A percentile compares a stretch with the other conserved stretches of the same genome.
phyloP scores from a whole-genome alignment of 257 asterid genomes.

The Capsicum baccatum region DNA sequence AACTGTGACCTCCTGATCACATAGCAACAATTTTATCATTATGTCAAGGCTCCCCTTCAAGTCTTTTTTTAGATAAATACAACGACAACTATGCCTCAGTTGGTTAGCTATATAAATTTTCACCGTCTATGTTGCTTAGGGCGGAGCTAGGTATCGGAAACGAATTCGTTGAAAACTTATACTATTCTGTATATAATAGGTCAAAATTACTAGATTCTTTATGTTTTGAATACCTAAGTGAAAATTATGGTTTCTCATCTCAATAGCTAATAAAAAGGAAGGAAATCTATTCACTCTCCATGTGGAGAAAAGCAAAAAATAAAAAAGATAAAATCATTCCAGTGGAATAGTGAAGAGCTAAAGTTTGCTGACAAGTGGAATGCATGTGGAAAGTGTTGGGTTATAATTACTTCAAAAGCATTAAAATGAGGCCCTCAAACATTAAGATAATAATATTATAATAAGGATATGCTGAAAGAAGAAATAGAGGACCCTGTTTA shows the following conservation, averaged over 20 bases:
- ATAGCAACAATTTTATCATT: no score
- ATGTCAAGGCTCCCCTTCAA: no score
- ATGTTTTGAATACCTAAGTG: no score
- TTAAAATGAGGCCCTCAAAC: background rate
- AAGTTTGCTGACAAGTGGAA: slow-evolving; percentile 36
- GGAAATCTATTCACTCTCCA: slow-evolving; percentile 41
- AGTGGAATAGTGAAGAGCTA: background rate
- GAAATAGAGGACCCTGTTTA: background rate
- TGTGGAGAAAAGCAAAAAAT: slow-evolving; percentile 36
- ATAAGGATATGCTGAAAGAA: slow-evolving; percentile 20
- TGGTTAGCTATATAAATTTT: background rate
- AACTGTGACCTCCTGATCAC: no score
- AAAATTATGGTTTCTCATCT: background rate
- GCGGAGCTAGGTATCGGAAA: background rate
- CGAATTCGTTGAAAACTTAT: no score
- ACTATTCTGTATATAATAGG: background rate
- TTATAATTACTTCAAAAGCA: background rate
- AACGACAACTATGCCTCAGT: background rate
- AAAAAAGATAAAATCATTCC: background rate
- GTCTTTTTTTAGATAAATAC: no score
- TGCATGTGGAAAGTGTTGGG: slow-evolving; percentile 26
- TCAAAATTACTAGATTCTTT: background rate
- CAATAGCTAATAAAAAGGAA: slow-evolving; percentile 26
- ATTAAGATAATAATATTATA: background rate
- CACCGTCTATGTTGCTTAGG: background rate